These are phyloP conservation scores for Chrysanthemum lavandulifolium DNA, from an alignment of 129 eudicot genomes.

Conservation along the genomic window DNA sequence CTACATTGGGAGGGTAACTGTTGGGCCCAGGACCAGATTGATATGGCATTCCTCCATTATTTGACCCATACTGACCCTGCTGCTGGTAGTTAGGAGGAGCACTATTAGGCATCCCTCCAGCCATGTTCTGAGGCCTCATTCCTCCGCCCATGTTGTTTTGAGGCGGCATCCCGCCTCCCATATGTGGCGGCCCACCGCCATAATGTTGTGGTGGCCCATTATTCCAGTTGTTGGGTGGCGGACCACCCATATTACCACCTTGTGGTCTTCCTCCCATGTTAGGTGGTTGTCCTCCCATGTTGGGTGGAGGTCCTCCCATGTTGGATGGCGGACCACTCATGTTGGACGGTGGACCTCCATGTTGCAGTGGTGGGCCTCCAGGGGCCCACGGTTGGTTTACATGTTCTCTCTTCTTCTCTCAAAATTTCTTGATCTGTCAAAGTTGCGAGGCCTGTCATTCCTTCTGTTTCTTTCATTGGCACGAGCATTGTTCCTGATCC, in stretches of 20 bases:
- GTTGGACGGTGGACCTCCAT: slow-evolving; percentile 12
- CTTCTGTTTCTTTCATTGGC: slow-evolving; percentile 88
- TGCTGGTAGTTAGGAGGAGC: slow-evolving; percentile 45
- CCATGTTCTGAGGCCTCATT: slow-evolving; percentile 32
- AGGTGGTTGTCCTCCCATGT: slow-evolving; percentile 16
- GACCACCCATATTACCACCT: slow-evolving; percentile 24
- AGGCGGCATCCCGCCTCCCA: slow-evolving; percentile 10
- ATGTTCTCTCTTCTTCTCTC: slow-evolving; percentile 66
- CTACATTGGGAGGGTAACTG: slow-evolving; percentile 38
- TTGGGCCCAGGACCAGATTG: slow-evolving; percentile 51
- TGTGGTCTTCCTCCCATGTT: slow-evolving; percentile 31
- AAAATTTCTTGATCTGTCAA: slow-evolving; percentile 73
- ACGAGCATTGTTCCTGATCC: slow-evolving; percentile 84
- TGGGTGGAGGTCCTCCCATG: slow-evolving; percentile 17
- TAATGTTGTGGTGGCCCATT: slow-evolving; percentile 9
- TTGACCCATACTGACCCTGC: slow-evolving; percentile 37
- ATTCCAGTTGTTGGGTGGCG: slow-evolving; percentile 2
- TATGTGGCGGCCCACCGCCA: slow-evolving; percentile 31
- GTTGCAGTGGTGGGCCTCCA: slow-evolving; percentile 19
- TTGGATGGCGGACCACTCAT: slow-evolving; percentile 1
- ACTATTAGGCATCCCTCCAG: slow-evolving; percentile 34
- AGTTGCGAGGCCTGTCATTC: slow-evolving; percentile 86
- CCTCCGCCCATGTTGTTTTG: slow-evolving; percentile 23
- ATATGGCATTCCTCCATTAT: slow-evolving; percentile 37
- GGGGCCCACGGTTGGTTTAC: slow-evolving; percentile 41